Evolutionary conservation across 345 rosid genomes (phyloP).

Genomic region (Carallia pectinifolia): DNA sequence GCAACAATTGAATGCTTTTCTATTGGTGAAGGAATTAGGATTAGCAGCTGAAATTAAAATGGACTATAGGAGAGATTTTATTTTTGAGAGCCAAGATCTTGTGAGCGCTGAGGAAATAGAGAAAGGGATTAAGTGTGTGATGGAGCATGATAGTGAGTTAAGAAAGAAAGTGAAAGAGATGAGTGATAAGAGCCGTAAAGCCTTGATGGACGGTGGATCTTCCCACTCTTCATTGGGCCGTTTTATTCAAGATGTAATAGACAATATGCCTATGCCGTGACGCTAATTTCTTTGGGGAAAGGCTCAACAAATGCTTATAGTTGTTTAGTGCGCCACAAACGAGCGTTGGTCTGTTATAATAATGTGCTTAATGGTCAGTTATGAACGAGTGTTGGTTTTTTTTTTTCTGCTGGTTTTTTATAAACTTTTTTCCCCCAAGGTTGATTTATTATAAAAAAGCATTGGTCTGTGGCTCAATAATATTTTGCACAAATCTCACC

Average conservation of each 20-base stretch:
- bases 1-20: conserved; percentile 13
- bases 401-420: too few species aligned
- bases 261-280: background rate
- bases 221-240: background rate
- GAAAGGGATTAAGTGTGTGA: background rate
- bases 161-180: conserved; percentile 3
- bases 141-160: background rate
- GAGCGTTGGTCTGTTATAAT: too few species aligned
- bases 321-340: too few species aligned
- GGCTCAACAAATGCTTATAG: too few species aligned
- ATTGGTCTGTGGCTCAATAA: too few species aligned
- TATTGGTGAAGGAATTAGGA: conserved; percentile 3
- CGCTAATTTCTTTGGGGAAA: background rate
- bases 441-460: too few species aligned
- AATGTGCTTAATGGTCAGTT: too few species aligned
- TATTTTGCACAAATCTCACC: too few species aligned
- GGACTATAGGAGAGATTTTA: background rate
- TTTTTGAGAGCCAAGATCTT: background rate
- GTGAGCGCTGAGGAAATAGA: background rate
- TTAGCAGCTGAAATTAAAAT: conserved; percentile 5
- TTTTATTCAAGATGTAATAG: background rate
- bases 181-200: background rate
- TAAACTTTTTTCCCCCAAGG: too few species aligned
- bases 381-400: too few species aligned
- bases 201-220: conserved; percentile 2